Conservation (phyloP, 495 filamentous ascomycete genomes). For the Hypoxylon lenormandii region DNA sequence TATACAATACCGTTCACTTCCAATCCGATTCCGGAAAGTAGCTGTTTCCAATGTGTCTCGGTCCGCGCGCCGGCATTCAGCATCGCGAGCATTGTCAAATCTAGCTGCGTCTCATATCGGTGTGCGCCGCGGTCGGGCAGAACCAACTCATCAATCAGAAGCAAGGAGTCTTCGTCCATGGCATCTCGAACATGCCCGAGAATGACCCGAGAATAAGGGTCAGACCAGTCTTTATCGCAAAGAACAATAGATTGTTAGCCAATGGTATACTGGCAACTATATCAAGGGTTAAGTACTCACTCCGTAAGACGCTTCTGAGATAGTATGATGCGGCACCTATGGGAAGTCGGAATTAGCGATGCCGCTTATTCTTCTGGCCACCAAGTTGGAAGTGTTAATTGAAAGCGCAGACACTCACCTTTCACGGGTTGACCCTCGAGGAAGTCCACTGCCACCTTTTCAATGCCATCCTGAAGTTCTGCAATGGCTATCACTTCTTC, state of each 20-base stretch:
- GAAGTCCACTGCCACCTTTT: slow-evolving; percentile 63
- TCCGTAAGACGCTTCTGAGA: slow-evolving; percentile 50
- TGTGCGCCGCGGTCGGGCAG: slow-evolving; percentile 52
- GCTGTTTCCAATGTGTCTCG: slow-evolving; percentile 54
- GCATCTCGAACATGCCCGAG: slow-evolving; percentile 54
- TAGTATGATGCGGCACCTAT: slow-evolving; percentile 56
- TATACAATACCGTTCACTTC: slow-evolving; percentile 39
- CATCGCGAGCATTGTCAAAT: slow-evolving; percentile 58
- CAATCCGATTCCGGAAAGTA: slow-evolving; percentile 56
- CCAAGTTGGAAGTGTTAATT: not conserved
- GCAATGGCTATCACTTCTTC: slow-evolving; percentile 52
- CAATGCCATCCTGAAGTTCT: slow-evolving; percentile 58
- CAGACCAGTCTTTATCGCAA: slow-evolving; percentile 55
- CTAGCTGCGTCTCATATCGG: slow-evolving; percentile 46
- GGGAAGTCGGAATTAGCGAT: slow-evolving; percentile 1
- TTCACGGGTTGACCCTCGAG: slow-evolving; percentile 63
- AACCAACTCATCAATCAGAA: slow-evolving; percentile 62
- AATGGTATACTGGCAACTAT: not conserved
- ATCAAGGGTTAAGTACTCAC: slow-evolving; percentile 4
- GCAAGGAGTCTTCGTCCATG: slow-evolving; percentile 54
- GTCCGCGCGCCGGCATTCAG: slow-evolving; percentile 58
- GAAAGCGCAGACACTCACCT: slow-evolving; percentile 47
- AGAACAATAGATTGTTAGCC: slow-evolving; percentile 29
- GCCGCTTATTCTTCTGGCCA: not conserved
- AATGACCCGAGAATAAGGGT: slow-evolving; percentile 54